Evolutionary conservation across 768 basidiomycete genomes (phyloP).

Genomic region (Russula sp.): DNA sequence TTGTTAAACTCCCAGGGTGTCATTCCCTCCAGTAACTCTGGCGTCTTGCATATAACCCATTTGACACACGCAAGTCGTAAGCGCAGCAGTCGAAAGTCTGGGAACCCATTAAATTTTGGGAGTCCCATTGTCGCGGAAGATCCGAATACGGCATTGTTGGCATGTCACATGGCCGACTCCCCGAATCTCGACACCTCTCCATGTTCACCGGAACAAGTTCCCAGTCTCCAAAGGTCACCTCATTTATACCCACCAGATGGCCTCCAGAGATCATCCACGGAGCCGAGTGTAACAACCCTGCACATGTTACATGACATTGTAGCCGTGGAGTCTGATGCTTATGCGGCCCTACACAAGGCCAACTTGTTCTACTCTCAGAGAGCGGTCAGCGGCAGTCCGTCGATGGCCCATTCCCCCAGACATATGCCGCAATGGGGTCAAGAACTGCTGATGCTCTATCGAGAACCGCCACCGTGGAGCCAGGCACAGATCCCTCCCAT

Average conservation of each 20-base stretch:
- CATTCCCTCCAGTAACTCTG: conserved; percentile 22
- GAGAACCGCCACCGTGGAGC: conserved; percentile 29
- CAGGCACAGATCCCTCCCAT: conserved; percentile 15
- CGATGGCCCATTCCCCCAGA: background rate
- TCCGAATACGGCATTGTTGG: background rate
- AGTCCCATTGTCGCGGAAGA: background rate
- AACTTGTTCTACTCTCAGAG: conserved; percentile 14
- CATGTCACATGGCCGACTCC: background rate
- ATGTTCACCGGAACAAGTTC: no score
- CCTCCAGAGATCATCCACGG: background rate
- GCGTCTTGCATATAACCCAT: conserved; percentile 25
- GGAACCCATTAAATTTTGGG: background rate
- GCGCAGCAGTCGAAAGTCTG: background rate
- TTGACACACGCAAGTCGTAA: conserved; percentile 16
- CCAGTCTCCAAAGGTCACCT: background rate
- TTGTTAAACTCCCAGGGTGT: conserved; percentile 11
- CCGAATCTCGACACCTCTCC: background rate
- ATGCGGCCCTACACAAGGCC: conserved; percentile 1
- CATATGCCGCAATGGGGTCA: conserved; percentile 22
- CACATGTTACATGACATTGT: background rate
- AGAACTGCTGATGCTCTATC: conserved; percentile 29
- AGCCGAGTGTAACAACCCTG: background rate
- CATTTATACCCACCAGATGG: background rate
- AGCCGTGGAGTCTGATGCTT: background rate
- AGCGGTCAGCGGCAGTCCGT: background rate